Base-by-base conservation (phyloP, 305 asterid genomes). In the Solanum hybrid region DNA sequence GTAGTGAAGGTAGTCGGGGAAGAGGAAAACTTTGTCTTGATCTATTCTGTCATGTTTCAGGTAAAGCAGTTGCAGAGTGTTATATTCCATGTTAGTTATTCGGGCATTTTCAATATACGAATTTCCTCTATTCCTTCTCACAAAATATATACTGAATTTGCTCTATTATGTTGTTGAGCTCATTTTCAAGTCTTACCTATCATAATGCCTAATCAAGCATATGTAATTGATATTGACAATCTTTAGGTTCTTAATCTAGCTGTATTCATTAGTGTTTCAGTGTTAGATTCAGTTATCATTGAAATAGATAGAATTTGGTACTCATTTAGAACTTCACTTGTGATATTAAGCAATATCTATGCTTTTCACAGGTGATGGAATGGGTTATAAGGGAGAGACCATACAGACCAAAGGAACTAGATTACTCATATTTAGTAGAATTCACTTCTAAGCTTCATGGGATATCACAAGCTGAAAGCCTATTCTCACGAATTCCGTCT, bases 331-430 rank as follows among this genome's bases (percentile, higher is more conserved):
- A 86, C 77, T 75, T 85, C 31, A 31, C 12, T 36, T 73, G 84
- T 33, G 11, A 75, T 12, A 77, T n/a, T 71, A 35, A 81, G 89
- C 67, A 46, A 51, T 42, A n/a, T 29, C 64, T 51, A 24, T 13
- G 20, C 14, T 78, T 46, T 81, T 90, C 61, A 29, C 93, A 97
- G 99, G 99, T 96, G 91, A 96, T 96, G 98, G 98, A 97, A 89
- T 97, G 99, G 99, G 97, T 97, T 86, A 95, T 96, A 87, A 95
- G 99, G 95, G 99, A 97, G 95, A 95, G 93, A 92, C 99, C 99
- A 0, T 96, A 96, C 91, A 93, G 31, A 93, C 96, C 96, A 36
- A 94, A 91, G 89, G 98, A 95, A 92, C 95, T 96, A 11, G 99
- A 97, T 89, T 97, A 96, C 93, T 94, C 98, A 42, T 94, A 92